phyloP scores from a whole-genome alignment of 176 grass and related monocot species.

The Bromus sterilis region DNA sequence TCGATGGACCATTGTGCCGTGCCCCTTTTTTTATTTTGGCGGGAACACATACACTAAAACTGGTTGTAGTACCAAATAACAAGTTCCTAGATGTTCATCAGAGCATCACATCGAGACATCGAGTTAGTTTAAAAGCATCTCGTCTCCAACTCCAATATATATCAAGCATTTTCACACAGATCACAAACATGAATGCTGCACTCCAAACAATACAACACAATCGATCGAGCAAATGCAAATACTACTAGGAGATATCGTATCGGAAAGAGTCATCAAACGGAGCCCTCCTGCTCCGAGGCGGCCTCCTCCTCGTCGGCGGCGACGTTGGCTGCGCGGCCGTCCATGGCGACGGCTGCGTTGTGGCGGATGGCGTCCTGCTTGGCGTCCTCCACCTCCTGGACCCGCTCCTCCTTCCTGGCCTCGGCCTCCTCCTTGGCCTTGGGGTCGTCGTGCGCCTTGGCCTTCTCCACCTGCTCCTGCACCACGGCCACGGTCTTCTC shows the following conservation, averaged over 20 bases:
- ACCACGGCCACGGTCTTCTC: conserved; percentile 36
- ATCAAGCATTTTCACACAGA: neutral
- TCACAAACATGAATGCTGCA: neutral
- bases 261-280: neutral
- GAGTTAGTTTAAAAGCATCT: neutral
- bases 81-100: neutral
- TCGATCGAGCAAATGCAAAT: neutral
- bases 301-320: neutral
- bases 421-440: conserved; percentile 17
- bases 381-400: conserved; percentile 22
- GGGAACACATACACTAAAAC: no score
- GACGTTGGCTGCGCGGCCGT: neutral
- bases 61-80: no score
- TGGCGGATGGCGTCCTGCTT: conserved; percentile 13
- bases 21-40: no score
- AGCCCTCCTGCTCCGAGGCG: neutral
- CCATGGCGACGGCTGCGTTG: conserved; percentile 21
- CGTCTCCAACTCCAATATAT: neutral
- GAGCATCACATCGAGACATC: neutral
- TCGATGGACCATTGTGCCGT: neutral
- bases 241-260: no score
- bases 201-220: neutral
- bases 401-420: conserved; percentile 9
- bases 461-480: conserved; percentile 27
- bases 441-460: conserved; percentile 4